phyloP scores from a whole-genome alignment of 495 filamentous ascomycete genomes.

The Rhizodiscina lignyota region DNA sequence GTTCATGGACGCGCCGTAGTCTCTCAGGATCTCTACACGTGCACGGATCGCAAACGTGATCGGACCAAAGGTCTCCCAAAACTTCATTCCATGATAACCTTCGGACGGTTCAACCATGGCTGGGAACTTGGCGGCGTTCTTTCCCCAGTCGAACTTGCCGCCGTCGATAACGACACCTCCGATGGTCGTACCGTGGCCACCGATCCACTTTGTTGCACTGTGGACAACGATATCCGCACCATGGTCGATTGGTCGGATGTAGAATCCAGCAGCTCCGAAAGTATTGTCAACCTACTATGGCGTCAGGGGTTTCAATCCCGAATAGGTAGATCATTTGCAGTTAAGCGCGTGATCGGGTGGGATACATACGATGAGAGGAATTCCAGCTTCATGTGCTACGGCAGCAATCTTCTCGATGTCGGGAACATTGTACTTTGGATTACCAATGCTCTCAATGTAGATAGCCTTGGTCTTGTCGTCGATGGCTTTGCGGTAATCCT shows the following conservation, averaged over 20 bases:
- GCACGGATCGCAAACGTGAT: constrained; percentile 68
- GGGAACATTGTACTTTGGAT: constrained; percentile 80
- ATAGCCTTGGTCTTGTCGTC: constrained; percentile 96
- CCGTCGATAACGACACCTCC: constrained; percentile 80
- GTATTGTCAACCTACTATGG: constrained; percentile 99
- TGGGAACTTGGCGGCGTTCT: constrained; percentile 74
- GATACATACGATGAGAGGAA: constrained; percentile 63
- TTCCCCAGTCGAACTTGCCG: constrained; percentile 95
- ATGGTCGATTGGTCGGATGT: constrained; percentile 74
- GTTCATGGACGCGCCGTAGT: constrained; percentile 71
- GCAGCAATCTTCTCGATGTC: constrained; percentile 23
- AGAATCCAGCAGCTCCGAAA: constrained; percentile 92
- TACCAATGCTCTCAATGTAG: constrained; percentile 90
- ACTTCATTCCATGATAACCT: constrained; percentile 92
- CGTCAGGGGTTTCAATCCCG: too few relatives aligned
- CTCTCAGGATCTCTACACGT: constrained; percentile 75
- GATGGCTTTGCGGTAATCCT: constrained; percentile 69
- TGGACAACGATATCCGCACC: constrained; percentile 87
- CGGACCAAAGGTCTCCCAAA: constrained; percentile 89
- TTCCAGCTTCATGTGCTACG: constrained; percentile 22
- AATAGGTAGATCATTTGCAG: too few relatives aligned
- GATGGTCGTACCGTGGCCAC: constrained; percentile 92
- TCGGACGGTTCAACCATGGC: constrained; percentile 83
- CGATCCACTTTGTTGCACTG: constrained; percentile 97
- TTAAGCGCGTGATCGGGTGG: too few relatives aligned